Conservation (phyloP, 2,329 filamentous ascomycete species). For the Amauroascus verrucosus region DNA sequence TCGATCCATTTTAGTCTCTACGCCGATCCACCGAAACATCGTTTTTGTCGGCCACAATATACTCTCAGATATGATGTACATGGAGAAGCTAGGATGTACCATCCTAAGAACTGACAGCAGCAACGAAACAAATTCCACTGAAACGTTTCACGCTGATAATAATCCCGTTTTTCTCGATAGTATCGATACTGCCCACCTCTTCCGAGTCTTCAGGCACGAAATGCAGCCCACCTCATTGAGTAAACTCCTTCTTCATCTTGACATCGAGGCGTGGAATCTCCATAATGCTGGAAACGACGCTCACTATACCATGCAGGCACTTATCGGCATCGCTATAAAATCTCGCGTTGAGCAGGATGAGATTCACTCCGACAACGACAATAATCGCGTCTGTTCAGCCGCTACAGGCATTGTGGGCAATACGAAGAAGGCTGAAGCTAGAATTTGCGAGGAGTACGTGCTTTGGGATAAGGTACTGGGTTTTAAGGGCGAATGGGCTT, state of each 20-base stretch:
- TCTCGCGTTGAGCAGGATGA: constrained; percentile 18
- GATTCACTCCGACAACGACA: background rate
- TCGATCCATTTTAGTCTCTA: constrained; percentile 4
- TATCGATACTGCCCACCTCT: constrained; percentile 64
- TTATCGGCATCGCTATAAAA: constrained; percentile 52
- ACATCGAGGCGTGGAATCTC: constrained; percentile 53
- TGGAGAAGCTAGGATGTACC: constrained; percentile 48
- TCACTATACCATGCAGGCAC: constrained; percentile 62
- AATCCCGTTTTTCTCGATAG: constrained; percentile 44
- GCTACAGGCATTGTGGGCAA: constrained; percentile 13
- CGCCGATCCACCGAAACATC: constrained; percentile 44
- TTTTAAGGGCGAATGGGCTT: constrained; percentile 14
- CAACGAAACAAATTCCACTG: background rate
- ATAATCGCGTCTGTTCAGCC: too few species aligned
- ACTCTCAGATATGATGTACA: constrained; percentile 55
- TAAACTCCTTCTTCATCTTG: constrained; percentile 53
- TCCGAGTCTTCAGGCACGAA: constrained; percentile 51
- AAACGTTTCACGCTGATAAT: background rate
- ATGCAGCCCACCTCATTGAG: constrained; percentile 48
- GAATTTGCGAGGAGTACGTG: constrained; percentile 20
- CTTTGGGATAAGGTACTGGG: constrained; percentile 20
- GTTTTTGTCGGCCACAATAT: constrained; percentile 73
- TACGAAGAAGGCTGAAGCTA: constrained; percentile 14
- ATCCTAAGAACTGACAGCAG: constrained; percentile 32
- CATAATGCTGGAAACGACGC: constrained; percentile 87